phyloP scores from a whole-genome alignment of 805 yeast species.

The Spathaspora girioi region DNA sequence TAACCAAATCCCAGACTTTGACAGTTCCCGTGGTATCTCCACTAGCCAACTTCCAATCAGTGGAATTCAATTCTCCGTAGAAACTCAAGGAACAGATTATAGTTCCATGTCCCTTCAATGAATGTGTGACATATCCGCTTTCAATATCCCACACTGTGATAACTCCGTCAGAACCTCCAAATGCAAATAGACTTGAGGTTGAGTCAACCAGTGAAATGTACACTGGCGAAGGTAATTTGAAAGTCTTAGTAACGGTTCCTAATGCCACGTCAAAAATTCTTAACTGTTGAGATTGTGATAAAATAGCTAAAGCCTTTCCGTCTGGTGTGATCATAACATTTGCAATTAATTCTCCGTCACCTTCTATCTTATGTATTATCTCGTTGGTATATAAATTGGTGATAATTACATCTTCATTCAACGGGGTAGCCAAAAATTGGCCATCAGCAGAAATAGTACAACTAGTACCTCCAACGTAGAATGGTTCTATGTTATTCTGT shows the following conservation, averaged over 20 bases:
- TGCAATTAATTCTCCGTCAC: slow-evolving; percentile 82
- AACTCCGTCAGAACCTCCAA: slow-evolving; percentile 94
- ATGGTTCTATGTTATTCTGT: slow-evolving; percentile 64
- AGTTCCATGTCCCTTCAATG: slow-evolving; percentile 89
- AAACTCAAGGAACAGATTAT: slow-evolving; percentile 74
- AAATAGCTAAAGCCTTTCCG: slow-evolving; percentile 62
- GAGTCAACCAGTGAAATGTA: slow-evolving; percentile 73
- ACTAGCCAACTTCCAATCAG: slow-evolving; percentile 74
- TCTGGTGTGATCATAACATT: slow-evolving; percentile 75
- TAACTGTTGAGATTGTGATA: slow-evolving; percentile 82
- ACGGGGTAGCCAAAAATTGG: slow-evolving; percentile 69
- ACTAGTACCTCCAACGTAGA: slow-evolving; percentile 80
- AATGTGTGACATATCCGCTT: slow-evolving; percentile 84
- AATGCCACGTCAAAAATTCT: slow-evolving; percentile 54
- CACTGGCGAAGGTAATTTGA: slow-evolving; percentile 74
- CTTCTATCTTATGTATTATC: slow-evolving; percentile 60
- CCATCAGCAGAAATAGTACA: slow-evolving; percentile 67
- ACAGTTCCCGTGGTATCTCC: slow-evolving; percentile 59
- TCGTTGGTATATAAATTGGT: slow-evolving; percentile 60
- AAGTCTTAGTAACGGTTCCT: slow-evolving; percentile 41
- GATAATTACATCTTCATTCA: slow-evolving; percentile 71
- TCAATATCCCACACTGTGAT: slow-evolving; percentile 90
- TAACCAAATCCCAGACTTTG: slow-evolving; percentile 64
- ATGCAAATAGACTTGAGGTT: slow-evolving; percentile 82
- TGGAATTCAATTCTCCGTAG: slow-evolving; percentile 64